Evolutionary conservation across 768 basidiomycete species (phyloP), one percentile per base, ranked within the genome.

Genomic region (Tricholoma flavovirens): DNA sequence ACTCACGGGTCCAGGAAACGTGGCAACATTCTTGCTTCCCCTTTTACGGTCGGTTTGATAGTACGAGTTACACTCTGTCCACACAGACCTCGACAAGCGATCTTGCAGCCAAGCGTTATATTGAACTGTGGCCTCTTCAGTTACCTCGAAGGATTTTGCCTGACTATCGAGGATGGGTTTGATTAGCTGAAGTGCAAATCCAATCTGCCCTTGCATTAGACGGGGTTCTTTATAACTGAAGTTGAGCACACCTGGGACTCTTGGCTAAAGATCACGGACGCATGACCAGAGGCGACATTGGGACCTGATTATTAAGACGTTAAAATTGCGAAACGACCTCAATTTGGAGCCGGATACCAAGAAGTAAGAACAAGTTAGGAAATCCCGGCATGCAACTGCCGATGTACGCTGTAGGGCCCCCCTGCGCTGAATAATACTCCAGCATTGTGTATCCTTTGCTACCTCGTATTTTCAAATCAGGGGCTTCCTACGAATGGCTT

Each of bases 241-340:
- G 24, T 54, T 54, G 56, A 17, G 26, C 69, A 50, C 43, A 80
- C 83, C 76, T 84, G 82, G 6, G 75, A 70, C 64, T 85, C 83
- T 58, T 80, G 74, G 51, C 72, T 73, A 63, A 80, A 83, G 48
- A 85, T 72, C 33, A 81, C 73, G 22, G 83, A 84, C 8, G 78
- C 79, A 60, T 84, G 83, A 12, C 83, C 83, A 7, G 79, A 73
- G 26, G 76, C 77, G 32, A 76, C 76, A 63, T 86, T 86, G 3
- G 84, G 83, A 0, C 80, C 80, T 81, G 54, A 6, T 22, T 35
- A 26, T 21, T 19, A 15, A 17, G 4, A 10, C 15, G 48, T 51
- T 38, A 15, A 48, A 36, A 46, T 35, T 24, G 14, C 29, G 26
- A 19, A 24, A 9, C 29, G 26, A 26, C 8, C 33, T 45, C 24